phyloP scores from a whole-genome alignment of 345 rosid species.

The Ailanthus altissimus region DNA sequence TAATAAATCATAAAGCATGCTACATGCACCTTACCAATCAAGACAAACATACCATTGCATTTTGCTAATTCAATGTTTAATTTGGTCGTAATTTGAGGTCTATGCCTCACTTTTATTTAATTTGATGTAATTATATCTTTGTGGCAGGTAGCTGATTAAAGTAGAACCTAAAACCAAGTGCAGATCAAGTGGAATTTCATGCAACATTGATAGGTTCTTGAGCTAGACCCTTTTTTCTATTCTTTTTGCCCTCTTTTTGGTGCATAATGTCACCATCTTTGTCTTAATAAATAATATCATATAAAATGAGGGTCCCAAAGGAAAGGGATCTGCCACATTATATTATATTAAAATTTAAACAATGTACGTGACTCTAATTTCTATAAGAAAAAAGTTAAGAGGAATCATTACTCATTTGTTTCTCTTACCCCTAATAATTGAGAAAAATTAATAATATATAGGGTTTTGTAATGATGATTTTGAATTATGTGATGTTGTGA shows the following conservation, averaged over 20 bases:
- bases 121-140: not conserved
- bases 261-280: not conserved
- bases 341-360: not conserved
- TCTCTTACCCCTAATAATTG: slow-evolving; percentile 15
- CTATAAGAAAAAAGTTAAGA: not conserved
- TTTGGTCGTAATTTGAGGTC: not conserved
- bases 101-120: not conserved
- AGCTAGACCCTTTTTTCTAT: not conserved
- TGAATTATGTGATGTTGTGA: not conserved
- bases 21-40: not conserved
- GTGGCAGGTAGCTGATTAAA: not conserved
- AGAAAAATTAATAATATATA: not conserved
- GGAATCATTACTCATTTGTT: not conserved
- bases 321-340: not conserved
- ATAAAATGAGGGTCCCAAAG: not conserved
- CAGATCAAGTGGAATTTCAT: not conserved
- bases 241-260: not conserved
- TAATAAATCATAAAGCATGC: no score
- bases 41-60: not conserved
- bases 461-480: not conserved
- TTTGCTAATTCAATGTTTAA: not conserved
- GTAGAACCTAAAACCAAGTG: not conserved
- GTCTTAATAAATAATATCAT: not conserved
- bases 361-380: not conserved
- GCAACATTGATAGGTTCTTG: not conserved